Evolutionary conservation across 169 alveolate species (phyloP).

Genomic region (Hepatocystis sp.): DNA sequence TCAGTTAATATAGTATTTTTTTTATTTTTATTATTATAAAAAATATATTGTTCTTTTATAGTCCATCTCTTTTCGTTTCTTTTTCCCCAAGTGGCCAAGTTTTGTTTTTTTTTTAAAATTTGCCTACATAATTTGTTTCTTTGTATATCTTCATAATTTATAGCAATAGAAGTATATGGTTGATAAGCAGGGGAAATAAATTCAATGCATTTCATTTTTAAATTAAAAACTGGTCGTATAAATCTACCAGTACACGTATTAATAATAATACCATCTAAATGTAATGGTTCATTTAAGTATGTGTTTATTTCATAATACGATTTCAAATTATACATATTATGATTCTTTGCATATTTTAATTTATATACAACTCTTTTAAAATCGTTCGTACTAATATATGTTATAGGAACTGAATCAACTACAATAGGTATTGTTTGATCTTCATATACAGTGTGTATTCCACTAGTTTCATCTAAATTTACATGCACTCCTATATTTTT

Average conservation of each 20-base stretch:
- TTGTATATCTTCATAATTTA: slow-evolving; percentile 78
- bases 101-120: slow-evolving; percentile 41
- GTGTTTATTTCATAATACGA: slow-evolving; percentile 69
- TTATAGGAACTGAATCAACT: slow-evolving; percentile 76
- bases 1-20: too few relatives aligned
- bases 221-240: slow-evolving; percentile 96
- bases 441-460: slow-evolving; percentile 43
- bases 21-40: slow-evolving; percentile 8
- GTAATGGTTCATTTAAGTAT: slow-evolving; percentile 34
- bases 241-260: slow-evolving; percentile 97
- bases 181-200: slow-evolving; percentile 98
- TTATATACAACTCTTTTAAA: slow-evolving; percentile 77
- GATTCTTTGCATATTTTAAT: slow-evolving; percentile 68
- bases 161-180: slow-evolving; percentile 94
- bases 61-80: slow-evolving; percentile 8
- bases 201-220: slow-evolving; percentile 92
- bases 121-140: slow-evolving; percentile 43
- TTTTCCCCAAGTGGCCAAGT: slow-evolving; percentile 12
- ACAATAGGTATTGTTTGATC: slow-evolving; percentile 65
- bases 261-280: slow-evolving; percentile 92
- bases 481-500: slow-evolving; percentile 59
- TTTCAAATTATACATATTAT: slow-evolving; percentile 49
- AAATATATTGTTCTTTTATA: slow-evolving; percentile 40
- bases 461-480: slow-evolving; percentile 69
- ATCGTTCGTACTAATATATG: slow-evolving; percentile 84